These are phyloP conservation scores for Leptographium radiaticola DNA, from an alignment of 2,329 filamentous ascomycete genomes.

Conservation along the genomic window DNA sequence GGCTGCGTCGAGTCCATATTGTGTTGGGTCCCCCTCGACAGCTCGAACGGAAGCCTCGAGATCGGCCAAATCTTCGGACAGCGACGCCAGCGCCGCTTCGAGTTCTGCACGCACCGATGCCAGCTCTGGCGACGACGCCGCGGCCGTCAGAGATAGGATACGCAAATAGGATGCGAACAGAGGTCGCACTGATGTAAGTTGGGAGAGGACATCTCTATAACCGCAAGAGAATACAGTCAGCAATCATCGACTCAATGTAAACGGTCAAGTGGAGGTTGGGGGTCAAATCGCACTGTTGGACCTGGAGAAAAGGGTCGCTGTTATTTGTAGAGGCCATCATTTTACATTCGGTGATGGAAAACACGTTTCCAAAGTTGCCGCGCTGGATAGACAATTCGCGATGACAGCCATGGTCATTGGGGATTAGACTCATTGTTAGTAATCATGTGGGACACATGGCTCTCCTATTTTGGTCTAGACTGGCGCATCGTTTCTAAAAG, in stretches of 20 bases:
- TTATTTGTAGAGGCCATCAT: constrained; percentile 59
- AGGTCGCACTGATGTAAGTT: constrained; percentile 67
- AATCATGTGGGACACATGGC: too few relatives aligned
- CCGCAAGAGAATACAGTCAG: background rate
- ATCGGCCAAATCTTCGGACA: constrained; percentile 77
- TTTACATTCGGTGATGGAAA: background rate
- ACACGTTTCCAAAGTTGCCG: too few relatives aligned
- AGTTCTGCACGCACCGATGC: constrained; percentile 63
- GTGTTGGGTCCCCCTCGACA: constrained; percentile 74
- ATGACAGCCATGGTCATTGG: background rate
- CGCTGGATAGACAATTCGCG: too few relatives aligned
- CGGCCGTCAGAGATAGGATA: constrained; percentile 74
- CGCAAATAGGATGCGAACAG: constrained; percentile 92
- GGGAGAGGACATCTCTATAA: constrained; percentile 69
- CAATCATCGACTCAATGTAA: too few relatives aligned
- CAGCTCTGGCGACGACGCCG: constrained; percentile 68
- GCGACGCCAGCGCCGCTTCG: constrained; percentile 47
- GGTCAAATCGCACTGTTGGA: constrained; percentile 43
- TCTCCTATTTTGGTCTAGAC: too few relatives aligned
- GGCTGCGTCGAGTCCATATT: constrained; percentile 70
- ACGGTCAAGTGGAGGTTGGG: too few relatives aligned
- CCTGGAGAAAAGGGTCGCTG: constrained; percentile 59
- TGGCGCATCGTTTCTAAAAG: too few relatives aligned
- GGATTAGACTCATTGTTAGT: background rate
- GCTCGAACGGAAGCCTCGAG: constrained; percentile 77